Conservation (phyloP, 2,329 filamentous ascomycete species). For the Colletotrichum musicola region DNA sequence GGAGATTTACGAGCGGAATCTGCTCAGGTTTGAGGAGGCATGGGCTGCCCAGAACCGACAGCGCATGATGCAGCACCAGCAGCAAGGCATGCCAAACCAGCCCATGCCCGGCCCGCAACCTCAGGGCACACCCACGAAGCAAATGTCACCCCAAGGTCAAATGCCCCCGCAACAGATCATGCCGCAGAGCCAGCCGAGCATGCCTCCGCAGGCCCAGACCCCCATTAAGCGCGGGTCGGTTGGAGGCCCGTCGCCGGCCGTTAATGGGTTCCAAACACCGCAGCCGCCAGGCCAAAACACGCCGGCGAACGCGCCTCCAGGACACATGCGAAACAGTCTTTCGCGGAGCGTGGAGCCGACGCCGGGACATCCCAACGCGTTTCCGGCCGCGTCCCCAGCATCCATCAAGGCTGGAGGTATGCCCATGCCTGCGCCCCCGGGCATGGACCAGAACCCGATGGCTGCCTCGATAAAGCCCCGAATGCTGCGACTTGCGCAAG, state of each 20-base stretch:
- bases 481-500: conserved; percentile 55
- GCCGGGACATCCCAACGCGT: conserved; percentile 53
- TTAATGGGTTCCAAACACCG: conserved; percentile 64
- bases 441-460: conserved; percentile 32
- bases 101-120: conserved; percentile 49
- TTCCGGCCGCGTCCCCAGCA: conserved; percentile 61
- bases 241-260: conserved; percentile 55
- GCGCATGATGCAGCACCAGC: conserved; percentile 64
- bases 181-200: conserved; percentile 53
- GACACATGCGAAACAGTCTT: conserved; percentile 64
- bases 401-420: conserved; percentile 56
- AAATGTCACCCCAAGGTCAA: conserved; percentile 49
- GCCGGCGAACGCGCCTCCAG: conserved; percentile 54
- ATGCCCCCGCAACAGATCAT: conserved; percentile 49
- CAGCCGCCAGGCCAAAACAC: conserved; percentile 60
- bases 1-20: conserved; percentile 79
- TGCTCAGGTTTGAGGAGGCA: conserved; percentile 81
- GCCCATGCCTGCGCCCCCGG: conserved; percentile 50
- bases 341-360: conserved; percentile 64
- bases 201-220: conserved; percentile 50
- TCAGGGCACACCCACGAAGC: conserved; percentile 58
- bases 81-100: conserved; percentile 42
- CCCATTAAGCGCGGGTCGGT: conserved; percentile 62
- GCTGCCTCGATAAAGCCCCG: conserved; percentile 45
- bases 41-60: conserved; percentile 68